These are phyloP conservation scores for Uronychia setigera DNA, from an alignment of 73 alveolate genomes.

Conservation along the genomic window DNA sequence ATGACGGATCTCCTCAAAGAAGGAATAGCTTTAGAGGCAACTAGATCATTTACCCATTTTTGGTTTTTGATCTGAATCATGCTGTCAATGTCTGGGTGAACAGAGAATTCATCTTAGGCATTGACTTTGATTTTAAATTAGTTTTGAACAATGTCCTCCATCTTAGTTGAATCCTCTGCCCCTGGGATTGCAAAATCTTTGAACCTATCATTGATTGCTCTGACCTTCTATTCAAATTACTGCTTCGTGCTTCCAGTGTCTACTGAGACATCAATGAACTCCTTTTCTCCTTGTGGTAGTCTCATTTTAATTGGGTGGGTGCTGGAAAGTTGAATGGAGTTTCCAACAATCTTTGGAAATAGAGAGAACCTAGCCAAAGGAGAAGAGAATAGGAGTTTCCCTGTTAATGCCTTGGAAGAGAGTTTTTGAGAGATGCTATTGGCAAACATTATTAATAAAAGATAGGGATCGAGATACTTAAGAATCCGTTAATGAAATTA, in stretches of 20 bases:
- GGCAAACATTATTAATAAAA: background rate
- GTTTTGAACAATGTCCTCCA: conserved; percentile 3
- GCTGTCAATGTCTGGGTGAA: conserved; percentile 33
- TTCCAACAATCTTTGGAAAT: conserved; percentile 17
- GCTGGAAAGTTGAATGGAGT: conserved; percentile 20
- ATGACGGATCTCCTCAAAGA: conserved; percentile 28
- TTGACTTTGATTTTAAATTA: conserved; percentile 17
- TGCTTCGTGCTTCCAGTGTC: background rate
- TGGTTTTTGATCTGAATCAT: conserved; percentile 3
- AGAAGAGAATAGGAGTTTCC: background rate
- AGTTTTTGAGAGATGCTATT: background rate
- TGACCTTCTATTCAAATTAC: conserved; percentile 32
- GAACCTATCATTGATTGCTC: background rate
- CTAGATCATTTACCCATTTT: background rate
- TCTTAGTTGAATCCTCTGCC: background rate
- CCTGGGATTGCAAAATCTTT: background rate
- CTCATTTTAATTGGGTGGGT: conserved; percentile 34
- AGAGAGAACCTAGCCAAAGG: conserved; percentile 12
- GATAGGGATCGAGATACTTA: too few relatives aligned
- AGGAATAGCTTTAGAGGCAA: conserved; percentile 26
- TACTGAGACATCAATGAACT: conserved; percentile 13
- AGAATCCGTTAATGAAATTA: too few relatives aligned
- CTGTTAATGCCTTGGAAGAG: background rate
- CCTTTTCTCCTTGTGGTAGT: conserved; percentile 19
- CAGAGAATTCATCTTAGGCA: background rate